phyloP scores from a whole-genome alignment of 2,329 filamentous ascomycete genomes.

The Colletotrichum tropicale region DNA sequence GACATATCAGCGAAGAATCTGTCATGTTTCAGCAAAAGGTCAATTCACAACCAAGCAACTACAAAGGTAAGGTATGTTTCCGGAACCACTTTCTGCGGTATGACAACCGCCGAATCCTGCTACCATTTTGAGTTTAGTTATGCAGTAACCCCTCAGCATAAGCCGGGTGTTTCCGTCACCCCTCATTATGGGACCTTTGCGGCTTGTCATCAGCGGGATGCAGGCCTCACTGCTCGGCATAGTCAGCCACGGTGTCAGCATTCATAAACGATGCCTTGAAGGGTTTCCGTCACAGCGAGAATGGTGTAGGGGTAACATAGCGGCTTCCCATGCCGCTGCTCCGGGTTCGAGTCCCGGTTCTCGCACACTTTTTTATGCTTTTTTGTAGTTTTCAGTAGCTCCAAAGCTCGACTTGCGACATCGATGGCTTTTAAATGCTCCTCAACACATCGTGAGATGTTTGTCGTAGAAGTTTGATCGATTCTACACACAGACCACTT shows the following conservation, averaged over 20 bases:
- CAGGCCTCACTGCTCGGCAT: not conserved
- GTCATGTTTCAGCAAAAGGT: not conserved
- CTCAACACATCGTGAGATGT: not conserved
- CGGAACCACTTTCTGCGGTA: not conserved
- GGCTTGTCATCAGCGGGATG: not conserved
- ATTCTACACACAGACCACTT: not conserved
- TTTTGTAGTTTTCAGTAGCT: not conserved
- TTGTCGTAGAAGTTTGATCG: not conserved
- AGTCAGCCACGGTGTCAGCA: not conserved
- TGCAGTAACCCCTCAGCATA: not conserved
- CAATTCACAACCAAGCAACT: not conserved
- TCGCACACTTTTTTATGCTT: not conserved
- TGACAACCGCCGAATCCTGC: not conserved
- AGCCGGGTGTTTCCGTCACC: not conserved
- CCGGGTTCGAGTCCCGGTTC: conserved; percentile 16
- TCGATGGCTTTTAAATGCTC: not conserved
- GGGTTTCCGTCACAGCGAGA: accelerated
- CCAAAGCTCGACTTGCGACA: not conserved
- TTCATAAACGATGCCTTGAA: not conserved
- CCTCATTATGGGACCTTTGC: not conserved
- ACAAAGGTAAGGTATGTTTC: not conserved
- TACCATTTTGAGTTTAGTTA: not conserved
- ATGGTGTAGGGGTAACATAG: conserved; percentile 20
- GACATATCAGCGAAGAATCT: not conserved
- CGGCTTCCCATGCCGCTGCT: conserved; percentile 11